These are phyloP conservation scores for Beauveria medogensis DNA, from an alignment of 2,329 filamentous ascomycete genomes.

Conservation along the genomic window DNA sequence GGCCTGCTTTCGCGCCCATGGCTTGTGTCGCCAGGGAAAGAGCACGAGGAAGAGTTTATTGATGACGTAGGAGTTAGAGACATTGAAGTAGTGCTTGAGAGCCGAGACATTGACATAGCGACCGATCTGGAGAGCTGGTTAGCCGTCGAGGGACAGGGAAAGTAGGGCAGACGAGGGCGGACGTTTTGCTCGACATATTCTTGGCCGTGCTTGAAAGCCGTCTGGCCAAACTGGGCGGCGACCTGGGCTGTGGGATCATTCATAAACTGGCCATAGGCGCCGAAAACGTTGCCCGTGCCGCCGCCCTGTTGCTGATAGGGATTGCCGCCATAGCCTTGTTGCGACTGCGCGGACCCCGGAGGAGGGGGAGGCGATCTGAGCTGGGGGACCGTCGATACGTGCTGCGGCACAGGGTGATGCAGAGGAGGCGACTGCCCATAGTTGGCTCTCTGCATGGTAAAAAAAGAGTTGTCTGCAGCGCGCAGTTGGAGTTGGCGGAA, in stretches of 20 bases:
- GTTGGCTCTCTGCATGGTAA: constrained; percentile 75
- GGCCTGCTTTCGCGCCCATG: constrained; percentile 87
- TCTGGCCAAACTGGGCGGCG: constrained; percentile 89
- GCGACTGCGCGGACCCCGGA: constrained; percentile 58
- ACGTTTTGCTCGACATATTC: constrained; percentile 96
- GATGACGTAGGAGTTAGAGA: constrained; percentile 93
- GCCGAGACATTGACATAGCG: constrained; percentile 85
- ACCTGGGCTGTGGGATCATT: constrained; percentile 93
- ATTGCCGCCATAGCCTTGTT: constrained; percentile 59
- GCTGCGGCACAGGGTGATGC: constrained; percentile 94
- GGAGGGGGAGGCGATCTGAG: constrained; percentile 88
- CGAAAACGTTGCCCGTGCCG: constrained; percentile 47
- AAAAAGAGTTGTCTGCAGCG: neutral
- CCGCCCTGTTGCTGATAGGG: constrained; percentile 62
- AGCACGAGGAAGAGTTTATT: constrained; percentile 90
- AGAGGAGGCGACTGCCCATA: constrained; percentile 88
- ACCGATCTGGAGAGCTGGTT: constrained; percentile 27
- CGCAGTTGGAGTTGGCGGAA: constrained; percentile 5
- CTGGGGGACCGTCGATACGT: constrained; percentile 96
- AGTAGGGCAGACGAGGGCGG: constrained; percentile 24
- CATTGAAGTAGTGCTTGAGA: constrained; percentile 98
- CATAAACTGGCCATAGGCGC: constrained; percentile 85
- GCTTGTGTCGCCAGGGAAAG: constrained; percentile 95
- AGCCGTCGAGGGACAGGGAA: neutral
- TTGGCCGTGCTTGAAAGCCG: constrained; percentile 81